Percentiles rank a stretch among this genome's conserved stretches.
These are phyloP conservation scores for Dillenia suffruticosa DNA, from an alignment of 164 flowering plant genomes.

Conservation along the genomic window DNA sequence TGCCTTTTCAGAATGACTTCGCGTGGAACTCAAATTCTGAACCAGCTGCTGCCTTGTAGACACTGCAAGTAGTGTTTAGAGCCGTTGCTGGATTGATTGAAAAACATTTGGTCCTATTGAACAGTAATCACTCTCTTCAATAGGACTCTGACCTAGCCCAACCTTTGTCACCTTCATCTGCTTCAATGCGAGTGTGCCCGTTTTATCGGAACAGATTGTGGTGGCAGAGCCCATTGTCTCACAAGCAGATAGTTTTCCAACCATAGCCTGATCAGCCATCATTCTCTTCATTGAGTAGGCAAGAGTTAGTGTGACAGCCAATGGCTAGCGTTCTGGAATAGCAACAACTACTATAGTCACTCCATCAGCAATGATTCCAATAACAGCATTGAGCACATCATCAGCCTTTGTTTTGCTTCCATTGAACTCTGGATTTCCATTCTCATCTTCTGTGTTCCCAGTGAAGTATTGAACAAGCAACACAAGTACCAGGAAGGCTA, in stretches of 20 bases:
- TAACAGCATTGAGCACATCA: constrained; percentile 10
- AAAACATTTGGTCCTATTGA: no score
- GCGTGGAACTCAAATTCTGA: constrained; percentile 33
- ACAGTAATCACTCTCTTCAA: no score
- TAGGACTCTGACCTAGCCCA: no score
- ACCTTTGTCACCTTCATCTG: neutral
- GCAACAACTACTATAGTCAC: constrained; percentile 19
- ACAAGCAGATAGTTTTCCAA: neutral
- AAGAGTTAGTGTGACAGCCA: neutral
- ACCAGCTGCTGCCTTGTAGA: constrained; percentile 8
- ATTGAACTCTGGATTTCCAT: constrained; percentile 12
- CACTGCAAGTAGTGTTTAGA: no score
- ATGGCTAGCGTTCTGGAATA: constrained; percentile 9
- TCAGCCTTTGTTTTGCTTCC: constrained; percentile 5
- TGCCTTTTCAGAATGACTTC: constrained; percentile 60
- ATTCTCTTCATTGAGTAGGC: constrained; percentile 1
- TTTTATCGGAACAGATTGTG: neutral
- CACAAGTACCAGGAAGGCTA: constrained; percentile 7
- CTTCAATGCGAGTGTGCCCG: neutral
- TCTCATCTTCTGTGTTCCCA: constrained; percentile 7
- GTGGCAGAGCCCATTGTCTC: constrained; percentile 3
- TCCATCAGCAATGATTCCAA: constrained; percentile 14
- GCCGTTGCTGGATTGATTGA: no score
- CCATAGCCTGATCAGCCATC: neutral
- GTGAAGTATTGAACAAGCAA: constrained; percentile 10